Conservation (phyloP, 768 basidiomycete species). For the Russula emetica region DNA sequence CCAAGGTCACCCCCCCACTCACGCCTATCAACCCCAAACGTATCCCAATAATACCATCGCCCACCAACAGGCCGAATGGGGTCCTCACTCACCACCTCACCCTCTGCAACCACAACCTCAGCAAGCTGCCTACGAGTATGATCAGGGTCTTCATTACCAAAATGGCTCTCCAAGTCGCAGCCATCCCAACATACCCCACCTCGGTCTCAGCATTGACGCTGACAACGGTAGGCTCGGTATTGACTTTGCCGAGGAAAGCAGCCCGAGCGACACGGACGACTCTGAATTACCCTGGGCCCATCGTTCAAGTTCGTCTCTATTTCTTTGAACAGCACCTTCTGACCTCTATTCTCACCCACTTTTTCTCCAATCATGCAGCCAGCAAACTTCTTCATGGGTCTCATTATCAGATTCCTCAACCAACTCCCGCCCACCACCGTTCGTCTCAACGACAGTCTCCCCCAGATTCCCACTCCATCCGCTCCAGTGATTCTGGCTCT, state of each 20-base stretch:
- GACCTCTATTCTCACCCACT: slow-evolving; percentile 6
- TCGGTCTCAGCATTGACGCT: slow-evolving; percentile 46
- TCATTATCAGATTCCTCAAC: slow-evolving; percentile 12
- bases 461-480: slow-evolving; percentile 39
- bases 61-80: slow-evolving; percentile 29
- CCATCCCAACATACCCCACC: slow-evolving; percentile 36
- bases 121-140: slow-evolving; percentile 27
- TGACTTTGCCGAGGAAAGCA: slow-evolving; percentile 45
- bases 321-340: neutral
- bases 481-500: slow-evolving; percentile 38
- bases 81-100: slow-evolving; percentile 34
- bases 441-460: slow-evolving; percentile 22
- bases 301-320: slow-evolving; percentile 23
- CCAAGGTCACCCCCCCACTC: slow-evolving; percentile 65
- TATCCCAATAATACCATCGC: slow-evolving; percentile 45
- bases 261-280: slow-evolving; percentile 45
- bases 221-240: slow-evolving; percentile 56
- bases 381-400: slow-evolving; percentile 12
- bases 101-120: slow-evolving; percentile 20
- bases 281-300: slow-evolving; percentile 56
- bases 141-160: slow-evolving; percentile 24
- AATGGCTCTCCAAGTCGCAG: slow-evolving; percentile 33
- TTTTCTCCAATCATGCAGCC: slow-evolving; percentile 10
- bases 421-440: slow-evolving; percentile 27
- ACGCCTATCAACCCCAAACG: slow-evolving; percentile 77